phyloP scores from a whole-genome alignment of 345 rosid genomes.

The Dipteronia sinensis region DNA sequence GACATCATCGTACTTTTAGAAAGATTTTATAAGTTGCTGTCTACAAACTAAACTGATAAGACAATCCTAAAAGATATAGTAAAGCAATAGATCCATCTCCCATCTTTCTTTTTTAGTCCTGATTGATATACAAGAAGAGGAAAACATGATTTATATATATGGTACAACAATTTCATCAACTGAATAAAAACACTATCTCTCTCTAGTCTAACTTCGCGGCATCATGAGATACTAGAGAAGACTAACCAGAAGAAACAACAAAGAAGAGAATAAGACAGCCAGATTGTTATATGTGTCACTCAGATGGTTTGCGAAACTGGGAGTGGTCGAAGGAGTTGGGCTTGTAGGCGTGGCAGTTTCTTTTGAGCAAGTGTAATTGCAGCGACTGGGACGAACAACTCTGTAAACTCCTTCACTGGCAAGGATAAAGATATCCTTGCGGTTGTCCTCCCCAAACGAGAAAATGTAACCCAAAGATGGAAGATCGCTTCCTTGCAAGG shows the following conservation, averaged over 20 bases:
- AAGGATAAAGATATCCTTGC: conserved; percentile 67
- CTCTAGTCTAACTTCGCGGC: background rate
- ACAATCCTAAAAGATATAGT: too few relatives aligned
- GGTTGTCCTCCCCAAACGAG: conserved; percentile 88
- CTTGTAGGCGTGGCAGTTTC: conserved; percentile 49
- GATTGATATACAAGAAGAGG: background rate
- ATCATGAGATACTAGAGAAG: conserved; percentile 22
- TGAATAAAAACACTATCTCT: background rate
- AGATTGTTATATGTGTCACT: conserved; percentile 11
- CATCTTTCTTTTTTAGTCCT: background rate
- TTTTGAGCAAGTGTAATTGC: conserved; percentile 73
- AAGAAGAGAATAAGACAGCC: conserved; percentile 35
- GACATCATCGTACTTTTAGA: too few relatives aligned
- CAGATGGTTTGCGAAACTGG: conserved; percentile 42
- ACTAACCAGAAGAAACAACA: conserved; percentile 43
- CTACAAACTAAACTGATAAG: too few relatives aligned
- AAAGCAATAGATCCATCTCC: too few relatives aligned
- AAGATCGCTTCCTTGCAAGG: conserved; percentile 51
- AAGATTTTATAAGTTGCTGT: too few relatives aligned
- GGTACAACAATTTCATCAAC: background rate
- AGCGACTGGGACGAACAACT: conserved; percentile 82
- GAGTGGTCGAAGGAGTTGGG: conserved; percentile 47
- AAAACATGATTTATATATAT: background rate
- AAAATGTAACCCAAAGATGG: conserved; percentile 66
- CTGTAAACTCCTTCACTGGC: conserved; percentile 75